Evolutionary conservation across 352 stramenopile species (phyloP).

Genomic region (Globisporangium iwayamae): DNA sequence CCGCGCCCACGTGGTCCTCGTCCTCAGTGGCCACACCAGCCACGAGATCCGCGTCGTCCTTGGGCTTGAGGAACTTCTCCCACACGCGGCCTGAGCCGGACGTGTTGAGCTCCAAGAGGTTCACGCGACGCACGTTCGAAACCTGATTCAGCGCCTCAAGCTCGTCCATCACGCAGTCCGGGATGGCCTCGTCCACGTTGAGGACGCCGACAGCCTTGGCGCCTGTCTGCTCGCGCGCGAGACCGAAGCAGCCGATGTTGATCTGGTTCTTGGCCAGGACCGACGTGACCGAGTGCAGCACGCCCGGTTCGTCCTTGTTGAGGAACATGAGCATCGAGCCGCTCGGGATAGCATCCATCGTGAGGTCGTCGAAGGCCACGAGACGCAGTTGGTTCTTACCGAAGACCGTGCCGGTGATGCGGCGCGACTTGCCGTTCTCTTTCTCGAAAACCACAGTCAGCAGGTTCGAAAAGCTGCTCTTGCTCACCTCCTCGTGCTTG

Average conservation of each 20-base stretch:
- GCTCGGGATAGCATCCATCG: slow-evolving; percentile 82
- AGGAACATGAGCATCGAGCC: slow-evolving; percentile 92
- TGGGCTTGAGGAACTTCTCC: slow-evolving; percentile 59
- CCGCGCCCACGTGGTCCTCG: slow-evolving; percentile 8
- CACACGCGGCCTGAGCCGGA: slow-evolving; percentile 41
- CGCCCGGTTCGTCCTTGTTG: slow-evolving; percentile 93
- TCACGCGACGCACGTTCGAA: slow-evolving; percentile 83
- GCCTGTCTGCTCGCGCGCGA: slow-evolving; percentile 69
- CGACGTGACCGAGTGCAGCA: slow-evolving; percentile 93
- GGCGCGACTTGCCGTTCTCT: slow-evolving; percentile 53
- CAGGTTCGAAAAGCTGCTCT: slow-evolving; percentile 85
- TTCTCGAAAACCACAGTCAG: slow-evolving; percentile 91
- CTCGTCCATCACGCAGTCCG: slow-evolving; percentile 80
- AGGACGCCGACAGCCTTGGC: slow-evolving; percentile 82
- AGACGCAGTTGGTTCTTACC: slow-evolving; percentile 84
- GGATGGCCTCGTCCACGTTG: slow-evolving; percentile 88
- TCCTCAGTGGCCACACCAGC: neutral
- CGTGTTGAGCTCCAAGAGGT: slow-evolving; percentile 73
- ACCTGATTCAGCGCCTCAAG: slow-evolving; percentile 71
- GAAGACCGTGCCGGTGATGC: slow-evolving; percentile 90
- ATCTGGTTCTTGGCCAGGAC: slow-evolving; percentile 89
- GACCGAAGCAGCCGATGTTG: slow-evolving; percentile 94
- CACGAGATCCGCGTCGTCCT: slow-evolving; percentile 20
- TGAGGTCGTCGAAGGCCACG: slow-evolving; percentile 85
- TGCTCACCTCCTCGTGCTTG: slow-evolving; percentile 76